Evolutionary conservation across 2,329 filamentous ascomycete species (phyloP).

Genomic region (Cryphonectria naterciae): DNA sequence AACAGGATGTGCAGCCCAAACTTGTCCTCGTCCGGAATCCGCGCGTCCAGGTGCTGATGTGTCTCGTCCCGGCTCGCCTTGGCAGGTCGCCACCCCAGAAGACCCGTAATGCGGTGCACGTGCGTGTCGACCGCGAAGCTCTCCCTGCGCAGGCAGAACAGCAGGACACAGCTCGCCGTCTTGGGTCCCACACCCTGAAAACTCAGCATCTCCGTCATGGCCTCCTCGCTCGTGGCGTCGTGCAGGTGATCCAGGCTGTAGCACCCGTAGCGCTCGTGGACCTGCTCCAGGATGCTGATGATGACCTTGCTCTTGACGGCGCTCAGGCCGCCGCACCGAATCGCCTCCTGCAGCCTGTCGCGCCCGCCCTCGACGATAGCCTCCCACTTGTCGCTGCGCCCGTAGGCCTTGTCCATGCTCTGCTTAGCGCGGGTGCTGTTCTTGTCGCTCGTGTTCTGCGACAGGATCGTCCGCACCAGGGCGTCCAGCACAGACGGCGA

Average conservation of each 20-base stretch:
- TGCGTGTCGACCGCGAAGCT: constrained; percentile 60
- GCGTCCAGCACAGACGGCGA: constrained; percentile 56
- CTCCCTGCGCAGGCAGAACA: constrained; percentile 53
- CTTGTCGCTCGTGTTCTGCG: constrained; percentile 55
- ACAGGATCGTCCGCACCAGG: constrained; percentile 55
- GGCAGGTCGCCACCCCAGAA: constrained; percentile 53
- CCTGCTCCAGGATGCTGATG: constrained; percentile 69
- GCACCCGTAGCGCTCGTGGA: constrained; percentile 48
- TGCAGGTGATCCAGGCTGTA: constrained; percentile 57
- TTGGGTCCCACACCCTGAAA: constrained; percentile 59
- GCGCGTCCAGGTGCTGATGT: constrained; percentile 54
- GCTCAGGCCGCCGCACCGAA: constrained; percentile 72
- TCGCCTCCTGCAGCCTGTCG: constrained; percentile 57
- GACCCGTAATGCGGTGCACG: constrained; percentile 53
- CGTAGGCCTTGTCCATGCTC: constrained; percentile 51
- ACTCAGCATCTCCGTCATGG: constrained; percentile 53
- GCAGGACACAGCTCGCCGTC: constrained; percentile 56
- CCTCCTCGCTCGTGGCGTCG: constrained; percentile 46
- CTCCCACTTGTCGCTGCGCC: constrained; percentile 48
- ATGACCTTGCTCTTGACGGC: constrained; percentile 75
- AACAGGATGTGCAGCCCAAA: constrained; percentile 55
- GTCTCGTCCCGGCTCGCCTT: constrained; percentile 48
- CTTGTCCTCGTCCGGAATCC: constrained; percentile 52
- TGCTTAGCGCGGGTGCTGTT: constrained; percentile 64
- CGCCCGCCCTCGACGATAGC: constrained; percentile 46